phyloP scores from a whole-genome alignment of 2,329 filamentous ascomycete genomes.

The Aschersonia sp. region DNA sequence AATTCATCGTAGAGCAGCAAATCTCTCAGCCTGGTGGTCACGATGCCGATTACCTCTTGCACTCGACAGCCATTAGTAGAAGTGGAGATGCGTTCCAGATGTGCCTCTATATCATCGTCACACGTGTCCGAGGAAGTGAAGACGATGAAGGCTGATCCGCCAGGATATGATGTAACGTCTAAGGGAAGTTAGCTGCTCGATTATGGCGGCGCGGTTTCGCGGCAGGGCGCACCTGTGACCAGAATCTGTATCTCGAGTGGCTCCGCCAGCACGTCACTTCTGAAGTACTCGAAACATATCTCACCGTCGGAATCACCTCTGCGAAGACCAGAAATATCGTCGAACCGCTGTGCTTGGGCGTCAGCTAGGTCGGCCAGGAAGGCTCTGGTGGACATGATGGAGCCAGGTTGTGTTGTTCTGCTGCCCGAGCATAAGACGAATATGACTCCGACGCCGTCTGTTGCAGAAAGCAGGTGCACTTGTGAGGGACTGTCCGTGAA shows the following conservation, averaged over 20 bases:
- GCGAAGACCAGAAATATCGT: conserved; percentile 37
- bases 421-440: too few relatives aligned
- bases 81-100: conserved; percentile 26
- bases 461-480: too few relatives aligned
- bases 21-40: background rate
- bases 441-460: too few relatives aligned
- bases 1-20: background rate
- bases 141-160: conserved; percentile 23
- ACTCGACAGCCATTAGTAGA: conserved; percentile 7
- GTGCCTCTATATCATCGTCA: conserved; percentile 20
- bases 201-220: background rate
- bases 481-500: too few relatives aligned
- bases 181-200: conserved; percentile 1
- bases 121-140: conserved; percentile 24
- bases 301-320: conserved; percentile 58
- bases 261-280: conserved; percentile 9
- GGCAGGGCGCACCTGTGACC: conserved; percentile 15
- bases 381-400: background rate
- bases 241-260: conserved; percentile 23
- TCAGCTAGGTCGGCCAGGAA: conserved; percentile 44
- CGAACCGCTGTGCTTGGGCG: conserved; percentile 24
- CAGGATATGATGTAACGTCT: conserved; percentile 23
- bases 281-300: conserved; percentile 43
- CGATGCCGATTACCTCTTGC: conserved; percentile 2
- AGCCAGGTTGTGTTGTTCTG: background rate